Conservation (phyloP, 129 eudicot genomes). For the Escallonia rubra region DNA sequence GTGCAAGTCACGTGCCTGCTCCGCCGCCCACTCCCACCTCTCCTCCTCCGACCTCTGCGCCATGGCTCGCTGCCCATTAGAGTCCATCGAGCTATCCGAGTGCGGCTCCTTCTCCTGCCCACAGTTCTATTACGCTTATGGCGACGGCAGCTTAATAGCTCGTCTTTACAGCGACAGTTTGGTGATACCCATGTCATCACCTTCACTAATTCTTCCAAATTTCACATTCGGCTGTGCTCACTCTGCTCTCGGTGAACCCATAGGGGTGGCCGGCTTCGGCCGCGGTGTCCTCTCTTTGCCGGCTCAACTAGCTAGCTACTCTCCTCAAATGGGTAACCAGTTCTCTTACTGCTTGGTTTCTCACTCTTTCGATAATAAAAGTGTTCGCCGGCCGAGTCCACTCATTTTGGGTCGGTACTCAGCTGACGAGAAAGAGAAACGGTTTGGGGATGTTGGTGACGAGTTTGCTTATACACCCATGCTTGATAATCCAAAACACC, state of each 20-base stretch:
- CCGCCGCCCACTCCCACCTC: slow-evolving; percentile 52
- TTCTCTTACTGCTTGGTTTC: slow-evolving; percentile 85
- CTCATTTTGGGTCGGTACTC: slow-evolving; percentile 75
- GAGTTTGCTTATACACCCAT: slow-evolving; percentile 56
- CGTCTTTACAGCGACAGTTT: slow-evolving; percentile 47
- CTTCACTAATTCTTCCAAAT: slow-evolving; percentile 34
- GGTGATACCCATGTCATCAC: slow-evolving; percentile 39
- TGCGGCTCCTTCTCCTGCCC: slow-evolving; percentile 54
- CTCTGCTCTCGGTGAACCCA: slow-evolving; percentile 74
- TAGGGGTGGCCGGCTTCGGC: slow-evolving; percentile 96
- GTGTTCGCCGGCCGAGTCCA: slow-evolving; percentile 63
- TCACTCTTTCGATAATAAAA: slow-evolving; percentile 58
- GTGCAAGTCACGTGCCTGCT: slow-evolving; percentile 79
- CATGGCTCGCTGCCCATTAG: slow-evolving; percentile 69
- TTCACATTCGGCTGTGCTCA: slow-evolving; percentile 92
- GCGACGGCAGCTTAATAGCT: slow-evolving; percentile 84
- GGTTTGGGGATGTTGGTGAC: not conserved
- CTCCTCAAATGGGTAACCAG: slow-evolving; percentile 70
- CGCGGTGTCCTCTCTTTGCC: slow-evolving; percentile 80
- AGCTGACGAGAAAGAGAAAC: slow-evolving; percentile 9
- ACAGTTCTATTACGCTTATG: slow-evolving; percentile 76
- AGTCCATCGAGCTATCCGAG: slow-evolving; percentile 62
- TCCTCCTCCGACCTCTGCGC: slow-evolving; percentile 85
- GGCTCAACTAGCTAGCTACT: slow-evolving; percentile 53
- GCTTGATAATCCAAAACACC: slow-evolving; percentile 60